Conservation (phyloP, 2,329 filamentous ascomycete species). For the Hymenoscyphus infarciens region DNA sequence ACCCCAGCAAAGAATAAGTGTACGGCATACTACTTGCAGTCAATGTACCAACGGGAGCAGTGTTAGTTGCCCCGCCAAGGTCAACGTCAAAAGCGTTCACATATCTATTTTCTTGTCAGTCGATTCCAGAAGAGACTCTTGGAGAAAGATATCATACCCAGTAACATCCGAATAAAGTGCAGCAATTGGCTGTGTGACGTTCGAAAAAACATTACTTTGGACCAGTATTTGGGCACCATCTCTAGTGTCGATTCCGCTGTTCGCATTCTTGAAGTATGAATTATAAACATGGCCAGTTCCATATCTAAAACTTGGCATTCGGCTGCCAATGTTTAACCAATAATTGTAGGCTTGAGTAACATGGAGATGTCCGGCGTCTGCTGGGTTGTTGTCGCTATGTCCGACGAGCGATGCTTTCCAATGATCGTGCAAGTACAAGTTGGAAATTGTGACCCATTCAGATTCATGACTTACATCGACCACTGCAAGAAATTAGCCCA, state of each 20-base stretch:
- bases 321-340: slow-evolving; percentile 23
- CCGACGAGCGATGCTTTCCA: slow-evolving; percentile 32
- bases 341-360: slow-evolving; percentile 31
- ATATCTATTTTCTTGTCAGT: slow-evolving; percentile 37
- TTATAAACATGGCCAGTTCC: slow-evolving; percentile 62
- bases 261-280: slow-evolving; percentile 45
- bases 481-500: slow-evolving; percentile 16
- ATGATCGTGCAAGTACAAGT: slow-evolving; percentile 44
- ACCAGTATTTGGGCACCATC: slow-evolving; percentile 56
- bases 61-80: slow-evolving; percentile 45
- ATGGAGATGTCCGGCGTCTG: slow-evolving; percentile 29
- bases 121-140: slow-evolving; percentile 36
- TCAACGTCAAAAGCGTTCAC: slow-evolving; percentile 44
- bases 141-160: slow-evolving; percentile 11
- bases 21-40: slow-evolving; percentile 46
- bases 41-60: slow-evolving; percentile 49
- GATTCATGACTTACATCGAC: slow-evolving; percentile 44
- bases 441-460: slow-evolving; percentile 43
- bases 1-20: slow-evolving; percentile 49
- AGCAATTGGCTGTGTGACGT: slow-evolving; percentile 39
- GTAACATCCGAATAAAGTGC: slow-evolving; percentile 21
- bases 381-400: slow-evolving; percentile 30
- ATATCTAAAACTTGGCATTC: slow-evolving; percentile 58
- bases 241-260: slow-evolving; percentile 54
- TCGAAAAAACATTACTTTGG: slow-evolving; percentile 49